Conservation (phyloP, 2,329 filamentous ascomycete species). For the Fusarium heterosporum region DNA sequence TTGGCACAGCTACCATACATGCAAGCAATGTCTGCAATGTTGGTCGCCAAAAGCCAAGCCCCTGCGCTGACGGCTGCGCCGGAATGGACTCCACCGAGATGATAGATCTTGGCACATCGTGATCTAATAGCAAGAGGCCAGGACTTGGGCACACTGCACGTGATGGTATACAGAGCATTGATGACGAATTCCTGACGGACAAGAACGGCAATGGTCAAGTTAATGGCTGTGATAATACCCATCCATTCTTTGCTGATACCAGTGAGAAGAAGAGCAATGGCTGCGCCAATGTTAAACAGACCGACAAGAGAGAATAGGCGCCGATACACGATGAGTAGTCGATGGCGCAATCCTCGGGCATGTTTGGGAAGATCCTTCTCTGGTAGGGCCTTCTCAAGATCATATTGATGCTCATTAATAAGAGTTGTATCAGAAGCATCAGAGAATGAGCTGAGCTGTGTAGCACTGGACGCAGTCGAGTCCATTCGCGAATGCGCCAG, state of each 20-base stretch:
- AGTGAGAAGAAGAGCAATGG: slow-evolving; percentile 56
- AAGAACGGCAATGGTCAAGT: slow-evolving; percentile 61
- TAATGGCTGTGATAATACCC: slow-evolving; percentile 58
- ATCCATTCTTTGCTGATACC: slow-evolving; percentile 53
- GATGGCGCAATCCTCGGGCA: slow-evolving; percentile 55
- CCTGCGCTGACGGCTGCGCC: slow-evolving; percentile 61
- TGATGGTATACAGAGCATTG: slow-evolving; percentile 61
- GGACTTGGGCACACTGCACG: slow-evolving; percentile 58
- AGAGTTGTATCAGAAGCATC: slow-evolving; percentile 35
- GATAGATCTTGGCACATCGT: slow-evolving; percentile 62
- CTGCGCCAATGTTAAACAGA: slow-evolving; percentile 63
- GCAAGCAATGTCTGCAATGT: slow-evolving; percentile 45
- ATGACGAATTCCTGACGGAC: slow-evolving; percentile 66
- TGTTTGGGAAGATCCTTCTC: slow-evolving; percentile 56
- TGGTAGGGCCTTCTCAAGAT: slow-evolving; percentile 52
- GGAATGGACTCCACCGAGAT: slow-evolving; percentile 64
- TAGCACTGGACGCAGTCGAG: slow-evolving; percentile 48
- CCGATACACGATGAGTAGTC: slow-evolving; percentile 65
- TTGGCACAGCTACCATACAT: slow-evolving; percentile 31
- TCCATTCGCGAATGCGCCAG: slow-evolving; percentile 38
- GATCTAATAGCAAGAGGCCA: slow-evolving; percentile 62
- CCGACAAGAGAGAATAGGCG: slow-evolving; percentile 66
- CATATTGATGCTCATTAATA: slow-evolving; percentile 42
- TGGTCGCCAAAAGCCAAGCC: slow-evolving; percentile 60
- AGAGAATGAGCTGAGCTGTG: slow-evolving; percentile 31